Evolutionary conservation across 768 basidiomycete species (phyloP).

Genomic region (Rhodosporidiobolus odoratus): DNA sequence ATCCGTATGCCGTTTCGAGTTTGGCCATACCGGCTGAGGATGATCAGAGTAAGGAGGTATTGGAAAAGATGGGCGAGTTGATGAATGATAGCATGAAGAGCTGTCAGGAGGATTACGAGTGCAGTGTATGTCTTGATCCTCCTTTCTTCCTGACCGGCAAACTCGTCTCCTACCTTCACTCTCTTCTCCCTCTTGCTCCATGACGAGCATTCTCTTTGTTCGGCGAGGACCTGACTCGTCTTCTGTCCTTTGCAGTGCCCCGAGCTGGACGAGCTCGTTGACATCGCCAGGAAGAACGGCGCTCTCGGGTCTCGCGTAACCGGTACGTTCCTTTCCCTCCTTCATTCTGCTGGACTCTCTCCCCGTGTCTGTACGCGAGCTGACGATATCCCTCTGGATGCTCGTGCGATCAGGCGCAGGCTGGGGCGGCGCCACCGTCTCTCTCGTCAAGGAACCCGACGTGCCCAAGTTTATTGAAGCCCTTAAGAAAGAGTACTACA

Average conservation of each 20-base stretch:
- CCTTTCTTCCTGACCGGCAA: background rate
- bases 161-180: background rate
- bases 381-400: background rate
- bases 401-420: constrained; percentile 59
- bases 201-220: too few species aligned
- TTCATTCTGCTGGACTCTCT: background rate
- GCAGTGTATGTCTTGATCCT: constrained; percentile 43
- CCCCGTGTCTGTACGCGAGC: background rate
- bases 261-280: constrained; percentile 66
- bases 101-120: constrained; percentile 66
- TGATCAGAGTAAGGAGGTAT: constrained; percentile 2
- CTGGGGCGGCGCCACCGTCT: constrained; percentile 87
- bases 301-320: constrained; percentile 80
- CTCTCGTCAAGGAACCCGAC: constrained; percentile 62
- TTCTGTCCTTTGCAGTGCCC: constrained; percentile 55
- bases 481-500: constrained; percentile 57
- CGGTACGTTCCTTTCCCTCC: constrained; percentile 50
- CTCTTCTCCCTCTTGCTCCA: background rate
- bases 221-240: too few species aligned
- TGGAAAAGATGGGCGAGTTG: constrained; percentile 56
- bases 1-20: constrained; percentile 2
- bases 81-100: constrained; percentile 75
- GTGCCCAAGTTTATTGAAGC: constrained; percentile 62
- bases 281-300: constrained; percentile 62
- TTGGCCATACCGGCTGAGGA: constrained; percentile 9